These are phyloP conservation scores for Pelargonium nanum DNA, from an alignment of 345 rosid genomes.

Conservation along the genomic window DNA sequence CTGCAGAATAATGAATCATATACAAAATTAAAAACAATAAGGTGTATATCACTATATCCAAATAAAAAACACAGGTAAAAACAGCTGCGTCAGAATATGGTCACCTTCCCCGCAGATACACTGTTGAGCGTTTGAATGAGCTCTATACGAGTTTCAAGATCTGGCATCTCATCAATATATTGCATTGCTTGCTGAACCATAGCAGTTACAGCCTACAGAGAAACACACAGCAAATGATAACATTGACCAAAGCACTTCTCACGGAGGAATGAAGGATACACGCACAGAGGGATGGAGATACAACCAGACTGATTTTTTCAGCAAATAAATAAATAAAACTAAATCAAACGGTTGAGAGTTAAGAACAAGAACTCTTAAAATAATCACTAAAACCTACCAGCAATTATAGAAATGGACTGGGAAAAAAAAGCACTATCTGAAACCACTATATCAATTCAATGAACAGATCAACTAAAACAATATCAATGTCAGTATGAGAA, in stretches of 20 bases:
- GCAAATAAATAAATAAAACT: neutral
- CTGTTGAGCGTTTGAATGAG: conserved; percentile 66
- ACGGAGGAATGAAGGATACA: too few species aligned
- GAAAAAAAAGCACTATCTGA: too few species aligned
- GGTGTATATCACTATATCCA: too few species aligned
- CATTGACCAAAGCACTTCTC: neutral
- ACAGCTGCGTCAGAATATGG: neutral
- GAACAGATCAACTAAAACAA: neutral
- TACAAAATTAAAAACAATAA: neutral
- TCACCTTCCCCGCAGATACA: conserved; percentile 93
- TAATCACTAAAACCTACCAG: too few species aligned
- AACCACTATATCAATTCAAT: too few species aligned
- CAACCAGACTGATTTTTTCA: neutral
- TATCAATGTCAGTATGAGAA: too few species aligned
- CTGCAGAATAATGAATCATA: conserved; percentile 23
- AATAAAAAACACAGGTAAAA: neutral
- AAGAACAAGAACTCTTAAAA: neutral
- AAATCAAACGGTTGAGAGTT: neutral
- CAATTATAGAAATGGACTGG: too few species aligned
- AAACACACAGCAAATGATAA: neutral
- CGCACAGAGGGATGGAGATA: neutral
- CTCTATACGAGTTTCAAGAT: conserved; percentile 78
- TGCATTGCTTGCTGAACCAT: conserved; percentile 99
- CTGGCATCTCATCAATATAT: conserved; percentile 90
- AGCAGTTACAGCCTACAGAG: conserved; percentile 70